A percentile compares a stretch with the other conserved stretches of the same genome.
Conservation (phyloP, 1,139 yeast species). For the Pichia sp. region DNA sequence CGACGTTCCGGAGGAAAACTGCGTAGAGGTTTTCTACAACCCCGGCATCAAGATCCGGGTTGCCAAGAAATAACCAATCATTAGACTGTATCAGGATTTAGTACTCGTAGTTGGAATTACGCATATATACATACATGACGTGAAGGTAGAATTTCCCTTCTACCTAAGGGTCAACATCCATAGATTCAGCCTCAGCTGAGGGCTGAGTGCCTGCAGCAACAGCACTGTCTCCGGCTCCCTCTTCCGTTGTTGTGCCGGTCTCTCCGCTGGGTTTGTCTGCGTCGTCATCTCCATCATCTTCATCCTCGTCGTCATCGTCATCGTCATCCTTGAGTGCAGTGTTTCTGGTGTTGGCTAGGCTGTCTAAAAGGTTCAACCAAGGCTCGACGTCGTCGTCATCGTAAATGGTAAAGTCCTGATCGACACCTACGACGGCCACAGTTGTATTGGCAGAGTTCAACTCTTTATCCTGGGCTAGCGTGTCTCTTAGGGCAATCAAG, state of each 20-base stretch:
- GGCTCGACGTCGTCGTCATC: slow-evolving; percentile 85
- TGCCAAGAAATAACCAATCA: not conserved
- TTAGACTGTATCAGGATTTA: not conserved
- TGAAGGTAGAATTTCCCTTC: not conserved
- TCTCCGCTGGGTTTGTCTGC: slow-evolving; percentile 17
- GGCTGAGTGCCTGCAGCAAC: slow-evolving; percentile 6
- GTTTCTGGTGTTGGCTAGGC: slow-evolving; percentile 49
- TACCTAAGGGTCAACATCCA: slow-evolving; percentile 14
- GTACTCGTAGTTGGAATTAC: not conserved
- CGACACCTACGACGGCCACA: slow-evolving; percentile 86
- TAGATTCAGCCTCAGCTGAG: slow-evolving; percentile 20
- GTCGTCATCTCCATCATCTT: slow-evolving; percentile 30
- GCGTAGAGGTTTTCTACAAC: slow-evolving; percentile 70
- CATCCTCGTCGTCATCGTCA: slow-evolving; percentile 36
- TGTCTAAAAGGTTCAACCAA: slow-evolving; percentile 56
- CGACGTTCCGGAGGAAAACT: slow-evolving; percentile 74
- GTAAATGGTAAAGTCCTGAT: slow-evolving; percentile 64
- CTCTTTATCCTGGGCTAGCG: slow-evolving; percentile 91
- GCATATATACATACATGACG: not conserved
- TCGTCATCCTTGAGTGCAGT: slow-evolving; percentile 41
- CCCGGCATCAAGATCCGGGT: slow-evolving; percentile 49
- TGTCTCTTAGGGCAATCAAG: slow-evolving; percentile 87
- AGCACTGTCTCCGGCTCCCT: slow-evolving; percentile 6
- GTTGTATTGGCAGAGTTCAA: slow-evolving; percentile 80
- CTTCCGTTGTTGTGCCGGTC: not conserved